Base-by-base conservation (phyloP, 306 rosid genomes). In the Castanea crenata region DNA sequence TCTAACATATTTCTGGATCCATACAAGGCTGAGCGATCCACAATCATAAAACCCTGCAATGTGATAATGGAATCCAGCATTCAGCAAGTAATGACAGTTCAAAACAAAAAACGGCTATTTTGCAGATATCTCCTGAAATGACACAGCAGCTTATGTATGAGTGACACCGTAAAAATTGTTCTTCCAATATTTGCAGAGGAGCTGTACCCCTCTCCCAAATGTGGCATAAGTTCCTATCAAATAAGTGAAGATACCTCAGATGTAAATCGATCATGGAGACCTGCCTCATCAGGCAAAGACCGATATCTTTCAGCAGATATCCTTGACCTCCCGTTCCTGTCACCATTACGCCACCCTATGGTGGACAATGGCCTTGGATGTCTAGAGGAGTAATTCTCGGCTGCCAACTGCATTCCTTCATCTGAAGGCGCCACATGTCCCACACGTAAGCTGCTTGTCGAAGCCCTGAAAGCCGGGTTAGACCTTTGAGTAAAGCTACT, bases 311-410 rank as follows among this genome's bases (percentile, higher is more conserved):
- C 84, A 27, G 79, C 70, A 20, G 89, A 86, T 78, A 89, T 80
- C 87, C 98, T 90, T 49, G 93, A 83, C 83, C 97, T 88, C 80
- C 97, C 90, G 67, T 77, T 85, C 81, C 96, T 81, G 20, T 91
- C 97, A 69, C 86, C 80, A 35, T 84, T 84, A 62, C 87, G 87
- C 94, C 94, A 89, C 65, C 91, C 90, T 57, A 59, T 49, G 23
- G 78, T 58, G 76, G 86, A 65, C 80, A 81, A 74, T 21, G 92
- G 84, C 84, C 96, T 83, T 67, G 89, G 86, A 81, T 88, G 89
- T 83, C 97, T 87, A 27, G 88, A 74, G 51, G 90, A 10, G 83
- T 87, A 87, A 86, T 83, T 82, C 77, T 88, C 97, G 44, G 93
- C 78, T 32, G 76, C 88, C 90, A 86, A 56, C 56, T 79, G 93